phyloP scores from a whole-genome alignment of 1,284 basidiomycete species.

The Heterobasidion parviporum region DNA sequence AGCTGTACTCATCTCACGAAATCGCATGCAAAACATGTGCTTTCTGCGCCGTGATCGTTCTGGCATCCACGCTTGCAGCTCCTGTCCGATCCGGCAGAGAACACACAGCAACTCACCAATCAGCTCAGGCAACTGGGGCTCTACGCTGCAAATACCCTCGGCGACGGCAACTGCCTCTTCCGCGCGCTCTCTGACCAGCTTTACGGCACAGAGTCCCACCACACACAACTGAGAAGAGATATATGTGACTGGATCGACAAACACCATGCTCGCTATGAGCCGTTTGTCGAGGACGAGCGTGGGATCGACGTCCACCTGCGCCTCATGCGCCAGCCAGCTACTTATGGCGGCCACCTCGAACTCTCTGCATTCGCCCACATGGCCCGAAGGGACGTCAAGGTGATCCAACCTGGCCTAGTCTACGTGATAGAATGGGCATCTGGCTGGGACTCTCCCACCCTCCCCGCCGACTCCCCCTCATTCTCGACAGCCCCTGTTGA shows the following conservation, averaged over 20 bases:
- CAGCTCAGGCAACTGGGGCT: slow-evolving; percentile 70
- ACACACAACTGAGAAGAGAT: slow-evolving; percentile 62
- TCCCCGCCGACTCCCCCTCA: slow-evolving; percentile 16
- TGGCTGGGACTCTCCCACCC: slow-evolving; percentile 31
- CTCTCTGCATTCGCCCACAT: slow-evolving; percentile 85
- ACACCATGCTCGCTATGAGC: slow-evolving; percentile 69
- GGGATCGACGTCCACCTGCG: slow-evolving; percentile 63
- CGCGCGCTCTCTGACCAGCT: slow-evolving; percentile 77
- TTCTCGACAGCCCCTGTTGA: background rate
- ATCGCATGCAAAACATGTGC: slow-evolving; percentile 7
- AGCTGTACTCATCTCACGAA: slow-evolving; percentile 11
- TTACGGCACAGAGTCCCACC: slow-evolving; percentile 67
- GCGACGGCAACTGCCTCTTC: slow-evolving; percentile 87
- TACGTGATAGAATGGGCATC: slow-evolving; percentile 75
- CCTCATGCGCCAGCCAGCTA: slow-evolving; percentile 74
- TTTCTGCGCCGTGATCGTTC: slow-evolving; percentile 4
- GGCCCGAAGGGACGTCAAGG: slow-evolving; percentile 74
- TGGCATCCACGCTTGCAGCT: slow-evolving; percentile 25
- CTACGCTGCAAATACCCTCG: slow-evolving; percentile 71
- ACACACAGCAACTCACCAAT: slow-evolving; percentile 53
- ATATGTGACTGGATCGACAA: slow-evolving; percentile 78
- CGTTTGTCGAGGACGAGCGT: slow-evolving; percentile 84
- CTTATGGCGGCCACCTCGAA: slow-evolving; percentile 89
- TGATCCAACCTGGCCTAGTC: slow-evolving; percentile 82
- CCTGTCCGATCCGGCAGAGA: slow-evolving; percentile 55